Percentiles rank a stretch among this genome's conserved stretches.
These are phyloP conservation scores for Phytophthora cryptogea DNA, from an alignment of 352 stramenopile genomes.

Conservation along the genomic window DNA sequence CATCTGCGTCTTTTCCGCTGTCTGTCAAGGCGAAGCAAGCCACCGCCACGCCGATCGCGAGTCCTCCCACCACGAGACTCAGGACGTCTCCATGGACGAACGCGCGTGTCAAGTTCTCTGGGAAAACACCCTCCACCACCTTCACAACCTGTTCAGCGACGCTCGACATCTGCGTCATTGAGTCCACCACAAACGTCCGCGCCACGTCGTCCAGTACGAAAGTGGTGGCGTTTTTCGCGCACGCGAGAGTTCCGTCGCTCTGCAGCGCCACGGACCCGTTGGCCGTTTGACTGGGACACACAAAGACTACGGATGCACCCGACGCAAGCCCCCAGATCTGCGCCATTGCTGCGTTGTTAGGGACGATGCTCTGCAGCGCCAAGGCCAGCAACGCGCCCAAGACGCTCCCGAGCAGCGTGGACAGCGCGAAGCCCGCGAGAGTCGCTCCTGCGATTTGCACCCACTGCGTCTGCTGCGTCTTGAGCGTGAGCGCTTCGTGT, in stretches of 20 bases:
- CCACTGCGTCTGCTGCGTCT: conserved; percentile 14
- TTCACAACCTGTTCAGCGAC: conserved; percentile 36
- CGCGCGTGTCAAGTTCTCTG: conserved; percentile 26
- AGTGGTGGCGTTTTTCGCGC: conserved; percentile 42
- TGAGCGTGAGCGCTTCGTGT: conserved; percentile 3
- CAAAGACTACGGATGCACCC: conserved; percentile 25
- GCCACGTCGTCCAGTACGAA: conserved; percentile 62
- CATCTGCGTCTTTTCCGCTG: background rate
- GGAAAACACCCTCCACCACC: conserved; percentile 41
- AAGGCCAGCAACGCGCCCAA: conserved; percentile 55
- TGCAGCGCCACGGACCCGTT: conserved; percentile 40
- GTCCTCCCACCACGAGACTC: conserved; percentile 39
- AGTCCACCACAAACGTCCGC: conserved; percentile 26
- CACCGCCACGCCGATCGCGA: conserved; percentile 38
- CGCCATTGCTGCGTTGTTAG: conserved; percentile 24
- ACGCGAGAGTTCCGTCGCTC: conserved; percentile 40
- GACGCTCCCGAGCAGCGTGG: conserved; percentile 48
- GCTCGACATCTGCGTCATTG: conserved; percentile 16
- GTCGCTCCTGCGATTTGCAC: conserved; percentile 17
- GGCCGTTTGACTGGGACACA: conserved; percentile 22
- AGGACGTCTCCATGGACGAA: conserved; percentile 44
- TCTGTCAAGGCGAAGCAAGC: conserved; percentile 20
- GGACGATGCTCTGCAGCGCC: conserved; percentile 42
- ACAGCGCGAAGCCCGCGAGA: conserved; percentile 37
- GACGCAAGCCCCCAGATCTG: conserved; percentile 19